These are phyloP conservation scores for Cladosporium sp. DNA, from an alignment of 2,329 filamentous ascomycete species.

Conservation along the genomic window DNA sequence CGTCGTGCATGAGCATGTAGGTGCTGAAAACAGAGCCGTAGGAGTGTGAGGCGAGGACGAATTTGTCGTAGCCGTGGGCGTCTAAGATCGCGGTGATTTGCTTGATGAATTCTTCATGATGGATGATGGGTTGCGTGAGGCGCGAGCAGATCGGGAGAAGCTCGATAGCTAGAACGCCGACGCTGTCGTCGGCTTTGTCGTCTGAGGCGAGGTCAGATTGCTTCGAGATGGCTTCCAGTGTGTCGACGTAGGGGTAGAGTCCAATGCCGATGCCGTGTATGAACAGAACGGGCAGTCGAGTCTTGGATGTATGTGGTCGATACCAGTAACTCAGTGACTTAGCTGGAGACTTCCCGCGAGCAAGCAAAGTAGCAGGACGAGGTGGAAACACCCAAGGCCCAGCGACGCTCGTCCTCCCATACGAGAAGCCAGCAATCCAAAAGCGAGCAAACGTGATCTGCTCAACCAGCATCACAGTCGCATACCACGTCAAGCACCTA, in stretches of 20 bases:
- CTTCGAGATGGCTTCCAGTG: constrained; percentile 56
- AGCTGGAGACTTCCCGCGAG: constrained; percentile 52
- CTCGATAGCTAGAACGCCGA: constrained; percentile 68
- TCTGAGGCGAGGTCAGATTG: constrained; percentile 31
- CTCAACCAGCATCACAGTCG: constrained; percentile 56
- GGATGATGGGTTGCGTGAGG: constrained; percentile 57
- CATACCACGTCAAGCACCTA: constrained; percentile 67
- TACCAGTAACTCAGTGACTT: constrained; percentile 65
- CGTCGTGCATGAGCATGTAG: constrained; percentile 58
- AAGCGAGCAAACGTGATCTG: constrained; percentile 35
- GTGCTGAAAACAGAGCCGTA: constrained; percentile 67
- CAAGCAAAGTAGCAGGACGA: constrained; percentile 55
- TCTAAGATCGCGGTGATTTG: constrained; percentile 62
- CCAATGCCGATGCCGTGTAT: constrained; percentile 73
- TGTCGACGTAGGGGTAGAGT: constrained; percentile 62
- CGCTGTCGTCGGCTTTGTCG: constrained; percentile 49
- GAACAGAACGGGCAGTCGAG: constrained; percentile 63
- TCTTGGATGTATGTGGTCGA: constrained; percentile 62
- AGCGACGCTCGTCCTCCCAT: constrained; percentile 26
- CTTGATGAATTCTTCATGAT: constrained; percentile 55
- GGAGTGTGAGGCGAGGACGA: constrained; percentile 62
- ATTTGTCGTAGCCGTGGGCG: constrained; percentile 58
- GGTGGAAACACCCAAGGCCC: constrained; percentile 56
- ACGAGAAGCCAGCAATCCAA: constrained; percentile 31
- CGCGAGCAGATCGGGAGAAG: constrained; percentile 67